Conservation (phyloP, 805 yeast species). For the Teunomyces barrocoloradensis region DNA sequence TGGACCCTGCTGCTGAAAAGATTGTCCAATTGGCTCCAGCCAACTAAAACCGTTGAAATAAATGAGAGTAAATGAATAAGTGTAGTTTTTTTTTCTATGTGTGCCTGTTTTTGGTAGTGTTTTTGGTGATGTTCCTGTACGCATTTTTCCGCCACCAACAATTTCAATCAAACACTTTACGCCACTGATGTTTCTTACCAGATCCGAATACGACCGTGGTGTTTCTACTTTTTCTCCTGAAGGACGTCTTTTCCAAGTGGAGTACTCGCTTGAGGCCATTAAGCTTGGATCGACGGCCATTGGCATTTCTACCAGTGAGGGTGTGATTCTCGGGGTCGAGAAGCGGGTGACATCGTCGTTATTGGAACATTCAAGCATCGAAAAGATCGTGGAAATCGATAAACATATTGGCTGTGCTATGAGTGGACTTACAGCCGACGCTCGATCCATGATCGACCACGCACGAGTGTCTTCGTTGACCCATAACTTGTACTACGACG, state of each 20-base stretch:
- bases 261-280: conserved; percentile 95
- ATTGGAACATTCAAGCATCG: conserved; percentile 89
- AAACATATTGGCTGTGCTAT: conserved; percentile 96
- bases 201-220: conserved; percentile 99
- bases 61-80: not conserved
- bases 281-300: conserved; percentile 97
- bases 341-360: conserved; percentile 92
- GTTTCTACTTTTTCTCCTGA: conserved; percentile 98
- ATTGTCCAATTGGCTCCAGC: conserved; percentile 65
- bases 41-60: conserved; percentile 1
- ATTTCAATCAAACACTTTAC: not conserved
- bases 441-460: conserved; percentile 97
- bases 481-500: conserved; percentile 88
- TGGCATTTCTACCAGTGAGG: conserved; percentile 93
- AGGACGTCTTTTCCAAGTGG: conserved; percentile 97
- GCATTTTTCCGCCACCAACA: not conserved
- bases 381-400: conserved; percentile 94
- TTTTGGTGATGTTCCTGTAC: too few species aligned
- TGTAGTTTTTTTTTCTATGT: not conserved
- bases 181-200: conserved; percentile 82
- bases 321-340: conserved; percentile 95
- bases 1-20: conserved; percentile 96
- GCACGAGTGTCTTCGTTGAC: conserved; percentile 89
- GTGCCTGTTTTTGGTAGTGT: too few species aligned
- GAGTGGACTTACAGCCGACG: conserved; percentile 98